Base-by-base conservation (phyloP, 441 rosid species). In the Breynia disticha region DNA sequence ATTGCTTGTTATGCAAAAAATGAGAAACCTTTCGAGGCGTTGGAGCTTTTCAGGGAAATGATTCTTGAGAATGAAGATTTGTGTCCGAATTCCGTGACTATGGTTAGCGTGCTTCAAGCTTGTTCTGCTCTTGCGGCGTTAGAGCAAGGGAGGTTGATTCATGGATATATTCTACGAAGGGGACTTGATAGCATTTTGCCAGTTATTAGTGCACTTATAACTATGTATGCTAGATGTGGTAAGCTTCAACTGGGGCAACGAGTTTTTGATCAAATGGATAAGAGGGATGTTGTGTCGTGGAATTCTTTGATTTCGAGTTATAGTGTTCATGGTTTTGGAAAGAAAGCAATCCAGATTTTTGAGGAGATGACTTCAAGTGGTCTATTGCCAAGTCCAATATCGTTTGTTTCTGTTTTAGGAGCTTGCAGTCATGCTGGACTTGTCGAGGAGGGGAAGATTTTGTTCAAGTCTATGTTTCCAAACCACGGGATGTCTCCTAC, bases 321-420 rank as follows among this genome's bases (percentile, higher is more conserved):
- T 39, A 86, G 80, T 12, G 76, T 76, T 60, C 82, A 84, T 42
- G 93, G 93, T 16, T 67, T 48, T 44, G 76, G 76, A 18, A 52
- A 28, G 16, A 68, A 75, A 41, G 87, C 94, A 14, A 47, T 80
- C 37, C 47, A 64, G n/a, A 57, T 84, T 46, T 82, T 84, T 21
- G 64, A 75, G 15, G 58, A 59, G 28, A 82, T 84, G 89, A 75
- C 47, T 41, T 24, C 39, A 12, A 19, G 14, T 11, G 74, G 75
- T 49, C 35, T 66, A 32, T 35, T 17, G 19, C 85, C 85, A 13
- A 77, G 70, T 65, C 66, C 67, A 5, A 55, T 77, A 42, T 71
- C 82, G 3, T 77, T 77, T 56, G 69, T 70, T 24, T 64, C 69
- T 24, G 66, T 66, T 10, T 60, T 74, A 32, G 76, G 75, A 38